Evolutionary conservation across 2,329 filamentous ascomycete species (phyloP).

Genomic region (Fusarium tricinctum): DNA sequence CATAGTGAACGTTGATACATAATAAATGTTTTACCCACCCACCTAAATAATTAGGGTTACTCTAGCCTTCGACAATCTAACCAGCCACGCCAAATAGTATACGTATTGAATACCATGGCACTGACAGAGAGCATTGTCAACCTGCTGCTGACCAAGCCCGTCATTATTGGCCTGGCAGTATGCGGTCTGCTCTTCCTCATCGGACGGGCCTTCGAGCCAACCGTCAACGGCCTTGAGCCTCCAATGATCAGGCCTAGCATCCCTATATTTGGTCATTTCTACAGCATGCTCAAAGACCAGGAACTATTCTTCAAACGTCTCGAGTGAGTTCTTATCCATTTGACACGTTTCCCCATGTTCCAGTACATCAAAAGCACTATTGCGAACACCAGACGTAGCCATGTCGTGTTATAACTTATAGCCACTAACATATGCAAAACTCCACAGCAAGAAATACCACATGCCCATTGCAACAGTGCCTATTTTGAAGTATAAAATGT

Average conservation of each 20-base stretch:
- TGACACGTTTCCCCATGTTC: background rate
- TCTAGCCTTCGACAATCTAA: background rate
- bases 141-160: background rate
- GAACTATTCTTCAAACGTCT: background rate
- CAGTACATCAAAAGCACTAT: background rate
- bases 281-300: background rate
- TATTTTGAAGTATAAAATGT: background rate
- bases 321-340: background rate
- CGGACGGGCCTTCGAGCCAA: background rate
- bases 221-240: background rate
- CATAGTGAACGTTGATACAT: background rate
- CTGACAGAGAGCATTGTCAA: background rate
- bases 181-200: background rate
- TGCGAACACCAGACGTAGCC: background rate
- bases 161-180: background rate
- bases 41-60: background rate
- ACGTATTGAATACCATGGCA: background rate
- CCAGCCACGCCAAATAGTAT: background rate
- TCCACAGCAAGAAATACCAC: background rate
- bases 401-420: background rate
- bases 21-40: background rate
- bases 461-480: background rate
- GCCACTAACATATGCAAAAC: background rate
- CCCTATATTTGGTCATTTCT: background rate
- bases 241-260: background rate